These are phyloP conservation scores for Malus hybrid DNA, from an alignment of 331 rosid species.

Conservation along the genomic window DNA sequence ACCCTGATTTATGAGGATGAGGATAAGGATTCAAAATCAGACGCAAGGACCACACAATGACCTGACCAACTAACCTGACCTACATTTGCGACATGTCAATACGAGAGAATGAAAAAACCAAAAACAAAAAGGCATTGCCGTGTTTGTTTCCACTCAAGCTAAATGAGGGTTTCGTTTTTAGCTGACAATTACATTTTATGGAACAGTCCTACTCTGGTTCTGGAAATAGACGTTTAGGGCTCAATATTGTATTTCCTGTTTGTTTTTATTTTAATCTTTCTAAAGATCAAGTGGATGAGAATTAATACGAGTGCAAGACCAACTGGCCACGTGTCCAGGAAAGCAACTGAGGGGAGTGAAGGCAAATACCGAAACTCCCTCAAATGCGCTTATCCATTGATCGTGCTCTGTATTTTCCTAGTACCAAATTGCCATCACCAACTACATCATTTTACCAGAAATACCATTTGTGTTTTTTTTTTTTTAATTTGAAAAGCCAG, in stretches of 20 bases:
- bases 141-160: background rate
- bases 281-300: slow-evolving; percentile 21
- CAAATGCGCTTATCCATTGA: slow-evolving; percentile 19
- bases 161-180: background rate
- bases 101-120: background rate
- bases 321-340: slow-evolving; percentile 38
- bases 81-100: too few species aligned
- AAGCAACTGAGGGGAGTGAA: background rate
- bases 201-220: background rate
- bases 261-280: background rate
- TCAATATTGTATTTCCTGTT: background rate
- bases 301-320: slow-evolving; percentile 24
- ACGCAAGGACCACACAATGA: too few species aligned
- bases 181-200: background rate
- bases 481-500: too few species aligned
- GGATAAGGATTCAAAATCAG: too few species aligned
- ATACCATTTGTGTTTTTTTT: background rate
- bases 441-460: background rate
- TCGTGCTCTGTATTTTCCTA: background rate
- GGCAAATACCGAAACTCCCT: slow-evolving; percentile 17
- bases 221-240: background rate
- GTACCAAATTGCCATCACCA: slow-evolving; percentile 11
- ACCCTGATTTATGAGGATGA: too few species aligned
- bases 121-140: background rate
- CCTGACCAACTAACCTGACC: too few species aligned